A percentile compares a stretch with the other conserved stretches of the same genome.
Evolutionary conservation across 306 rosid species (phyloP).

Genomic region (Oxytropis ochrocephala): DNA sequence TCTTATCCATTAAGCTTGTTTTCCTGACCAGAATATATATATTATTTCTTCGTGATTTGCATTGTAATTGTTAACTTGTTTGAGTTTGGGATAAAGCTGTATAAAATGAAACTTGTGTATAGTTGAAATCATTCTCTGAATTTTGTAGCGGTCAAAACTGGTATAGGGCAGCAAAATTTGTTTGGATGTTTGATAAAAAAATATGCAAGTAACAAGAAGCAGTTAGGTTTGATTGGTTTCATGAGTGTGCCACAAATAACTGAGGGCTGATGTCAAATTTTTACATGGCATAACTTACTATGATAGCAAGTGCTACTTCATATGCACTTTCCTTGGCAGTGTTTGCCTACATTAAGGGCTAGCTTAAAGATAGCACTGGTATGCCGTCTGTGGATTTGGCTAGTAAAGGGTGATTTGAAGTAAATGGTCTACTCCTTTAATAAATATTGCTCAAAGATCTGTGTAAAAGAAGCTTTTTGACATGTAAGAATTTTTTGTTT

Average conservation of each 20-base stretch:
- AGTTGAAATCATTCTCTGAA: background rate
- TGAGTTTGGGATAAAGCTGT: background rate
- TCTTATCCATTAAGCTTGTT: constrained; percentile 13
- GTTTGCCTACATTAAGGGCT: background rate
- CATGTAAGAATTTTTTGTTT: background rate
- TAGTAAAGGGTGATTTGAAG: background rate
- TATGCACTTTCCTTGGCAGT: background rate
- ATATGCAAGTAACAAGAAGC: background rate
- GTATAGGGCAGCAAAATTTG: background rate
- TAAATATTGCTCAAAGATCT: background rate
- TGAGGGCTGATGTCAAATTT: background rate
- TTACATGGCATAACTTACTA: background rate
- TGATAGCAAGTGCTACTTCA: background rate
- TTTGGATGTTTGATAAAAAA: background rate
- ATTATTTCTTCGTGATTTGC: background rate
- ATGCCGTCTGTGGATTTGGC: background rate
- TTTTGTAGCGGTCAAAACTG: background rate
- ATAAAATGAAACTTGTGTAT: background rate
- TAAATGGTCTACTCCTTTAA: background rate
- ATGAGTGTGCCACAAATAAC: background rate
- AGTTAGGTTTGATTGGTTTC: background rate
- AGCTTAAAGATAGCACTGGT: background rate
- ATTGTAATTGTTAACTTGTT: background rate
- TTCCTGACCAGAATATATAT: constrained; percentile 10
- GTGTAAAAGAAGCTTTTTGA: background rate